Evolutionary conservation across 352 stramenopile genomes (phyloP).

Genomic region (Phytophthora pinifolia): DNA sequence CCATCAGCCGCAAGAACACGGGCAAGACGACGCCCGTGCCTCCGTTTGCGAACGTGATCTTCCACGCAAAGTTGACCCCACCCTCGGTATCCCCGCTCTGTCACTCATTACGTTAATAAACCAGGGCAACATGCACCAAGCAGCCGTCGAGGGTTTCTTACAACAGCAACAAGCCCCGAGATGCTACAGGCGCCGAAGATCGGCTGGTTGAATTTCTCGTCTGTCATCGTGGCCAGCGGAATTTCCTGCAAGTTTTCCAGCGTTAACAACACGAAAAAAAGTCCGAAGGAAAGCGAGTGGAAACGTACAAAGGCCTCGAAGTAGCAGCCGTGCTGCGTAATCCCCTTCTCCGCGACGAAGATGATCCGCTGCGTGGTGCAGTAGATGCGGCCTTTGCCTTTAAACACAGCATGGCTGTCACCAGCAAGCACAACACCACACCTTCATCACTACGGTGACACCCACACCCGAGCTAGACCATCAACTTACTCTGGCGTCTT

Average conservation of each 20-base stretch:
- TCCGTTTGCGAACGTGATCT: conserved; percentile 85
- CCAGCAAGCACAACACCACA: not conserved
- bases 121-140: no score
- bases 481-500: conserved; percentile 57
- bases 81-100: conserved; percentile 34
- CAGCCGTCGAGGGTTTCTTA: conserved; percentile 18
- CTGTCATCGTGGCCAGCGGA: conserved; percentile 69
- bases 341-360: conserved; percentile 75
- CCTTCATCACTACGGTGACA: not conserved
- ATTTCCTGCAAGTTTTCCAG: conserved; percentile 52
- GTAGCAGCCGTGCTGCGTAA: conserved; percentile 60
- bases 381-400: conserved; percentile 81
- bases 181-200: conserved; percentile 90
- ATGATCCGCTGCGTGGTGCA: conserved; percentile 87
- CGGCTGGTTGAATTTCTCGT: conserved; percentile 91
- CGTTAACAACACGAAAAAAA: not conserved
- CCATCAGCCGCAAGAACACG: conserved; percentile 78
- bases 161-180: conserved; percentile 61
- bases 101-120: no score
- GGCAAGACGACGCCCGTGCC: conserved; percentile 81
- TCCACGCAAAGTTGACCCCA: conserved; percentile 55
- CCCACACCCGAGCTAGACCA: not conserved
- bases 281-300: not conserved
- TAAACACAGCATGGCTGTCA: conserved; percentile 48
- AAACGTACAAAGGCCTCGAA: conserved; percentile 73